A percentile compares a stretch with the other conserved stretches of the same genome.
phyloP scores from a whole-genome alignment of 345 rosid species.

The Populus nigra region DNA sequence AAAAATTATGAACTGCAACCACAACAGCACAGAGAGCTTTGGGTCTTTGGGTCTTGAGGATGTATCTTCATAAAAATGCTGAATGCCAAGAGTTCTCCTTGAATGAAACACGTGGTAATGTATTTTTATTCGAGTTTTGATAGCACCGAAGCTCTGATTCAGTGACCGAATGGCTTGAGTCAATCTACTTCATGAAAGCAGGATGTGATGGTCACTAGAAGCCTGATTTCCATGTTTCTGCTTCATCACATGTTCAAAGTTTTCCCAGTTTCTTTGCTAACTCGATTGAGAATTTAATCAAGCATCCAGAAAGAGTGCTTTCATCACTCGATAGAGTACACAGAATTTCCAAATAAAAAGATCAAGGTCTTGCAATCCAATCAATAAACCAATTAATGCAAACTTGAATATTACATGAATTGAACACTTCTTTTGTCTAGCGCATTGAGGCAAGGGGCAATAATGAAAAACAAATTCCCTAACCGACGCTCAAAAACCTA shows the following conservation, averaged over 20 bases:
- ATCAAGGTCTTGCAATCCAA: neutral
- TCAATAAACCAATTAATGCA: neutral
- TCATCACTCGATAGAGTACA: neutral
- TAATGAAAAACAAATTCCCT: constrained; percentile 9
- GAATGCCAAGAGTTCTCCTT: neutral
- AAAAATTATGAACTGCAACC: no score
- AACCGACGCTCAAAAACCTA: constrained; percentile 6
- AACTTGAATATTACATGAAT: constrained; percentile 7
- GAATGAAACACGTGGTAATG: neutral
- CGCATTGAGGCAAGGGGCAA: constrained; percentile 11
- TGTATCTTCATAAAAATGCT: neutral
- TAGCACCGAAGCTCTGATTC: neutral
- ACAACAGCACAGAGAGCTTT: no score
- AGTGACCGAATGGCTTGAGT: neutral
- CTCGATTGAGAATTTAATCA: neutral
- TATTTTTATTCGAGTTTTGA: neutral
- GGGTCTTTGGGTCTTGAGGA: neutral
- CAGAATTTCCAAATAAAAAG: neutral
- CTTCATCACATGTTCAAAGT: neutral
- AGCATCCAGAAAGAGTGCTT: neutral
- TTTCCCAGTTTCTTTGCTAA: neutral
- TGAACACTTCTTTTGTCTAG: neutral
- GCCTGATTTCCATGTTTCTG: neutral
- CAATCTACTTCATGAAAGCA: neutral
- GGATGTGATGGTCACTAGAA: neutral